These are phyloP conservation scores for Aspergillus sparsus DNA, from an alignment of 495 filamentous ascomycete genomes.

Conservation along the genomic window DNA sequence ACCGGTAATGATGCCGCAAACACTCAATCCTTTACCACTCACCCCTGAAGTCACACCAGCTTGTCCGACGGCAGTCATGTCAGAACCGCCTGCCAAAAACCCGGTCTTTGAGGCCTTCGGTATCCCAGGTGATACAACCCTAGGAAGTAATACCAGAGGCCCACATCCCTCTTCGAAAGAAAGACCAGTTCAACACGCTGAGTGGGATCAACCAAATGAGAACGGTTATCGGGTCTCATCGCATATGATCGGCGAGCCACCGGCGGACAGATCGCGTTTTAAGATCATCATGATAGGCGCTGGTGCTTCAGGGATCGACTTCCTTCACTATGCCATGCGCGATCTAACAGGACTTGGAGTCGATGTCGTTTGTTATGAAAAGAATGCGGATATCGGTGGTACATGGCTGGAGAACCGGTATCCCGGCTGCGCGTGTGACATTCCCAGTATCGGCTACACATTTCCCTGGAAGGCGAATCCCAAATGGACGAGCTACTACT, in stretches of 20 bases:
- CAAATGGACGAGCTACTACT: background rate
- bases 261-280: background rate
- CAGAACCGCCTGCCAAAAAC: background rate
- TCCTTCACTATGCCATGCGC: background rate
- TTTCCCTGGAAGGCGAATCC: conserved; percentile 8
- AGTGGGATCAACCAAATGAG: background rate
- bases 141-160: conserved; percentile 1
- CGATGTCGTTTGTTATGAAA: background rate
- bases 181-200: conserved; percentile 1
- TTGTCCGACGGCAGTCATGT: background rate
- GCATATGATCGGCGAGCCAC: background rate
- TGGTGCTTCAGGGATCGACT: background rate
- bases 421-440: background rate
- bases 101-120: conserved; percentile 1
- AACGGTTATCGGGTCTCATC: background rate
- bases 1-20: too few relatives aligned
- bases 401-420: conserved; percentile 2
- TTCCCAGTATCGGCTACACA: background rate
- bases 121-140: background rate
- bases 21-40: background rate
- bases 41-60: background rate
- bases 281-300: background rate
- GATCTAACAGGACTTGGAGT: background rate
- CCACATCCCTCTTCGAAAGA: conserved; percentile 2
- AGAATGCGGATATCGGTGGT: background rate